Base-by-base conservation (phyloP, 2,329 filamentous ascomycete genomes). In the Cylindrodendrum hubeiense region DNA sequence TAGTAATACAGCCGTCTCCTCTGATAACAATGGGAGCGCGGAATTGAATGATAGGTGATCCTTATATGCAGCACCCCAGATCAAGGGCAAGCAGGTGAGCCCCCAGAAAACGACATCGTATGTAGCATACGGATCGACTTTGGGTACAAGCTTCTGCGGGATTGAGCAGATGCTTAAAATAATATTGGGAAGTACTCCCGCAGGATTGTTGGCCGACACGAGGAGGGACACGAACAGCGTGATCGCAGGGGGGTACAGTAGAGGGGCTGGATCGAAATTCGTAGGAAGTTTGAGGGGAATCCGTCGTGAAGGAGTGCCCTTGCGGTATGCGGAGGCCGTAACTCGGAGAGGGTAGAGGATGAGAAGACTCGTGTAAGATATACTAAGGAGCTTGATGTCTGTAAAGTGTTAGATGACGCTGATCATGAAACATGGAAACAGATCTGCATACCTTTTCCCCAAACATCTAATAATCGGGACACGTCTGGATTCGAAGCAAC, bases 251-350 rank as follows among this genome's bases (percentile, higher is more conserved):
- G 95, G 95, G 76, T 98, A 98, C 62, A 98, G 80, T n/a, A 97
- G 85, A 12, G 95, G 93, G 7, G 95, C 95, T 3, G 94, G 95
- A 75, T 98, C 95, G 79, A 98, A 97, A n/a, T 88, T 86, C 4
- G 89, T 82, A 1, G 94, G 94, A 39, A 97, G 83, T 30, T 76
- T 76, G 37, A 90, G 73, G 1, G 83, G 81, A 30, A 84, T 70
- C 63, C 68, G 71, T 28, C 68, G 78, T n/a, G 78, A 78, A 3
- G 83, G 78, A 5, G 69, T 76, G 19, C 79, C 77, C 24, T 80
- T 78, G 21, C 76, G 76, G 61, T 84, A 82, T 2, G 82, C 79
- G 84, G 87, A 87, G 19, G 80, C 69, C 6, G 84, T 74, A n/a
- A 91, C 79, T 61, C 90, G 83, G 41, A 91, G 59, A 3, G 91